Evolutionary conservation across 2,329 filamentous ascomycete genomes (phyloP).

Genomic region (Gliomastix tumulicola): DNA sequence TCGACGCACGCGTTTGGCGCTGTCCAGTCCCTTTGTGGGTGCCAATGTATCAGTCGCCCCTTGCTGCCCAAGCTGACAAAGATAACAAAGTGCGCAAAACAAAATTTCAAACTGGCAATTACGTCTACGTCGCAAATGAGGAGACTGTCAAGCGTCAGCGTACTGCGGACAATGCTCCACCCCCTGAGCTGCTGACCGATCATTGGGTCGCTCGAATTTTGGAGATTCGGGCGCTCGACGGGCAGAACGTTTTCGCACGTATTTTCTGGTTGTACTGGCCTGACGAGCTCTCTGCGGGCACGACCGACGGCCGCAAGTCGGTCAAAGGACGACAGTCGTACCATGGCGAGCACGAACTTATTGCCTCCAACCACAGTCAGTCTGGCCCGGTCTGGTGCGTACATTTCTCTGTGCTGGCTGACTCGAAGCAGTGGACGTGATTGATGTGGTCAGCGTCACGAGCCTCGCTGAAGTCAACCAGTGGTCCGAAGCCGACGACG

Average conservation of each 20-base stretch:
- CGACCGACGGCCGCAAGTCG: conserved; percentile 40
- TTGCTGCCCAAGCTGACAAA: no score
- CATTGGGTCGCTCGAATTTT: conserved; percentile 76
- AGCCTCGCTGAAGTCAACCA: conserved; percentile 54
- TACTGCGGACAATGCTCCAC: conserved; percentile 47
- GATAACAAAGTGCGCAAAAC: conserved; percentile 51
- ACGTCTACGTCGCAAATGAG: conserved; percentile 53
- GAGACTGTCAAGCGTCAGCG: conserved; percentile 41
- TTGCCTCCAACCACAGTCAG: conserved; percentile 66
- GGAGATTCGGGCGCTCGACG: conserved; percentile 66
- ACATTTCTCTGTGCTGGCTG: no score
- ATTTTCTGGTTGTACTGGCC: conserved; percentile 75
- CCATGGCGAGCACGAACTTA: conserved; percentile 60
- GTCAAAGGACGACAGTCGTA: conserved; percentile 50
- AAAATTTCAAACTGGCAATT: conserved; percentile 52
- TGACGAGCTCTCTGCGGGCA: conserved; percentile 57
- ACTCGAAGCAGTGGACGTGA: conserved; percentile 54
- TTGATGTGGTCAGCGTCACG: conserved; percentile 65
- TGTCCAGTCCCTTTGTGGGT: no score
- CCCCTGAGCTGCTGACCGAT: no score
- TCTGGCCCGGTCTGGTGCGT: conserved; percentile 4
- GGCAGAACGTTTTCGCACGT: conserved; percentile 68
- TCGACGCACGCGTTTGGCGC: no score
- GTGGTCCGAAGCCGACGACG: conserved; percentile 64
- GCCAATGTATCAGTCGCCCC: no score